Evolutionary conservation across 257 asterid species (phyloP).

Genomic region (Solanum pennellii): DNA sequence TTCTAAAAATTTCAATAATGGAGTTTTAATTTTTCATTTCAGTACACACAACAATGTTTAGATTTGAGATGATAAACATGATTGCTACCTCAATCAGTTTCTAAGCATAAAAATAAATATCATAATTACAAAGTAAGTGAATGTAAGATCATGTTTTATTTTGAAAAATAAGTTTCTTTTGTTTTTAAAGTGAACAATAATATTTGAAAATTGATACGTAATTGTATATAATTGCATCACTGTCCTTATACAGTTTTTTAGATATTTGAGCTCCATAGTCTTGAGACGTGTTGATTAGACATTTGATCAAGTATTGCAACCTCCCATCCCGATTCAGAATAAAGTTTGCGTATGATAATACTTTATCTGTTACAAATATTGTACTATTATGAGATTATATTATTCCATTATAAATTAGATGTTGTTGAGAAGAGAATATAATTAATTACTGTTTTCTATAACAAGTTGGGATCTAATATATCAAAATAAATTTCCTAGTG

Average conservation of each 20-base stretch:
- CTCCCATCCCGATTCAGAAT: too few species aligned
- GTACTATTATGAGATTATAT: not conserved
- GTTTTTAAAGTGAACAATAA: too few species aligned
- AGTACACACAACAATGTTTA: not conserved
- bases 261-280: not conserved
- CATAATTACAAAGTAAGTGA: not conserved
- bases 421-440: too few species aligned
- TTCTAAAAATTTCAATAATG: not conserved
- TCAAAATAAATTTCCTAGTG: too few species aligned
- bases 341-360: too few species aligned
- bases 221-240: not conserved
- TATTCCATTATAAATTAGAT: not conserved
- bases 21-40: not conserved
- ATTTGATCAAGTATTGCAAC: not conserved
- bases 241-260: not conserved
- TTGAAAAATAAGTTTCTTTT: too few species aligned
- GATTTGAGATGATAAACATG: not conserved
- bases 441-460: too few species aligned
- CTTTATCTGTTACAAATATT: too few species aligned
- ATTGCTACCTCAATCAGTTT: not conserved
- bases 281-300: not conserved
- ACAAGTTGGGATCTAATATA: too few species aligned
- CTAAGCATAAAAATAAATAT: not conserved
- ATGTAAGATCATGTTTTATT: too few species aligned
- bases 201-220: not conserved